A percentile compares a stretch with the other conserved stretches of the same genome.
phyloP scores from a whole-genome alignment of 805 yeast genomes.

The Lipomyces sp. region DNA sequence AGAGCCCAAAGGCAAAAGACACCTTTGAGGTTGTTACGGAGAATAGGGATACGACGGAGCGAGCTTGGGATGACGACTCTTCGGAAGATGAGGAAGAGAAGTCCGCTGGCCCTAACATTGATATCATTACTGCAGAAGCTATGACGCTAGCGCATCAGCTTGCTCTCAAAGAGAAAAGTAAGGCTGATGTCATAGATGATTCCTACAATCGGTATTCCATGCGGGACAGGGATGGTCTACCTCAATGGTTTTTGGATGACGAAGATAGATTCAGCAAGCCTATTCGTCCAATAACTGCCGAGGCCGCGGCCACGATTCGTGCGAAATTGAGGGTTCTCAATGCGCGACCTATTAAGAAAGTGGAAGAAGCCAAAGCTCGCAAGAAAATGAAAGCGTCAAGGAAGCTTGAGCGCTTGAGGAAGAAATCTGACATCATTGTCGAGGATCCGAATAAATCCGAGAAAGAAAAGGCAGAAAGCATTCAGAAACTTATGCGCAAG shows the following conservation, averaged over 20 bases:
- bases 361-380: constrained; percentile 95
- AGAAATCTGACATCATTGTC: constrained; percentile 86
- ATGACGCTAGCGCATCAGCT: constrained; percentile 97
- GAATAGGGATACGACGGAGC: constrained; percentile 2
- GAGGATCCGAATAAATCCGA: constrained; percentile 87
- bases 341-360: constrained; percentile 98
- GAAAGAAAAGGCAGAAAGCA: constrained; percentile 91
- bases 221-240: constrained; percentile 85
- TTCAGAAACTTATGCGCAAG: constrained; percentile 77
- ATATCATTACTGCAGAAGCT: constrained; percentile 88
- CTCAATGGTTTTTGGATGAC: constrained; percentile 96
- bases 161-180: constrained; percentile 76
- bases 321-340: constrained; percentile 77
- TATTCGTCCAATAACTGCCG: constrained; percentile 90
- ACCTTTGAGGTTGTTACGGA: constrained; percentile 23
- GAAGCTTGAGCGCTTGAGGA: constrained; percentile 81
- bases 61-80: constrained; percentile 37
- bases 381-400: constrained; percentile 89
- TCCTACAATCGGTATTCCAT: constrained; percentile 90
- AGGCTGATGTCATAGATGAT: constrained; percentile 83
- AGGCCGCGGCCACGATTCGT: constrained; percentile 74
- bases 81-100: constrained; percentile 32
- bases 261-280: constrained; percentile 81
- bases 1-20: constrained; percentile 20
- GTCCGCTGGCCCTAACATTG: constrained; percentile 49